Evolutionary conservation across 129 eudicot species (phyloP), one percentile per base, ranked within the genome.

Genomic region (Calendula officinalis): DNA sequence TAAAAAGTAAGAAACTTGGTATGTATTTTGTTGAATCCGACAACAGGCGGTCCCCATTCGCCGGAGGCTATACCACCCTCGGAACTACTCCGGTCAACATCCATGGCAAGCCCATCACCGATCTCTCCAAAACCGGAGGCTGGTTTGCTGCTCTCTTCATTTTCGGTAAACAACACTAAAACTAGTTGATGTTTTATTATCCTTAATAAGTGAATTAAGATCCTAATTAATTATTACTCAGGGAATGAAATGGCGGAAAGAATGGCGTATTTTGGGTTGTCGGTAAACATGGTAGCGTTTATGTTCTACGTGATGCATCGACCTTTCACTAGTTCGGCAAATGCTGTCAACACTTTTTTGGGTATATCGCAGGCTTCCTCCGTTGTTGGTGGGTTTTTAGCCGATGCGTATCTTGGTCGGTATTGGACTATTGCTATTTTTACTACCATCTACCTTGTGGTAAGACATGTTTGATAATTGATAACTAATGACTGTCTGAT

Each of bases 231-330:
- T 45, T 6, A 4, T 51, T 51, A 2, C 43, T 30, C 83, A 90
- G 97, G 98, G 56, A 91, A 91, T 74, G 97, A 91, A 71, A 91
- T 91, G 95, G 96, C 97, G 15, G 97, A 91, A 78, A 84, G 97
- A 80, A 84, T 91, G 95, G 97, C 97, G 48, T 91, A 91, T 65
- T 91, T 84, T 72, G 97, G 97, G 36, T 78, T 91, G 43, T 91
- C 96, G 10, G 94, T 87, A 22, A 91, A 91, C 76, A 87, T 91
- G 97, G 97, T 91, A 75, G 94, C 88, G 0, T 91, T 91, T 75
- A 80, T 87, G 96, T 87, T 91, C 83, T 91, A 91, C 40, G 86
- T 91, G 5, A 91, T 91, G 97, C 97, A 91, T 65, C 78, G 88
- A 8, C 96, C 97, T 34, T 91, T 91, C 75, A 49, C 95, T 7